Evolutionary conservation across 768 basidiomycete genomes (phyloP).

Genomic region (Suillus cothurnatus): DNA sequence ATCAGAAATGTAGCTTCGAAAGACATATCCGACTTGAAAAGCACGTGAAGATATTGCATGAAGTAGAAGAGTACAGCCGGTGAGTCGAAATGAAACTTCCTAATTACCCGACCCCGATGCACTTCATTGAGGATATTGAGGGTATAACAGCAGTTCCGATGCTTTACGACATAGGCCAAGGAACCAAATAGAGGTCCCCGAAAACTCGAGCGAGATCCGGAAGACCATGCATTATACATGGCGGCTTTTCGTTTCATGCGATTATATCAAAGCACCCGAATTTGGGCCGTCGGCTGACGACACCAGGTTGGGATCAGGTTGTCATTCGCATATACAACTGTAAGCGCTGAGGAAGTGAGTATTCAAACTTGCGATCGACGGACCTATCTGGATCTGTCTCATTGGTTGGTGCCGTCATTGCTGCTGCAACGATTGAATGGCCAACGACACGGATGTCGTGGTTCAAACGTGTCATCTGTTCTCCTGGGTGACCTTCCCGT

Average conservation of each 20-base stretch:
- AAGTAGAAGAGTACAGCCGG: background rate
- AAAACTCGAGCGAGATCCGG: background rate
- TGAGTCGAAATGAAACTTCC: background rate
- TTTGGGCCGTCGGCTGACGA: background rate
- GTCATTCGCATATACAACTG: constrained; percentile 2
- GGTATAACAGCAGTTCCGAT: background rate
- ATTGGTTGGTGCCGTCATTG: constrained; percentile 11
- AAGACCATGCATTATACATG: background rate
- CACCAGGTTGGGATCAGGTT: background rate
- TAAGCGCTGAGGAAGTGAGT: background rate
- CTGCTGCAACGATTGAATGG: constrained; percentile 19
- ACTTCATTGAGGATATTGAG: background rate
- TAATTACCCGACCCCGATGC: background rate
- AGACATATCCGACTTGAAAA: background rate
- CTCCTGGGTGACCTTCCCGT: constrained; percentile 5
- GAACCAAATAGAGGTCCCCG: background rate
- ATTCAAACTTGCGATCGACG: constrained; percentile 4
- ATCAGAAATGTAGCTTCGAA: constrained; percentile 1
- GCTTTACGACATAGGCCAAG: background rate
- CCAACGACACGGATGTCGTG: constrained; percentile 7
- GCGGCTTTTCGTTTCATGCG: background rate
- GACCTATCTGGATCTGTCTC: background rate
- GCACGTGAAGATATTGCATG: background rate
- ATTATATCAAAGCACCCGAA: background rate
- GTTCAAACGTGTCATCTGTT: constrained; percentile 9